A percentile compares a stretch with the other conserved stretches of the same genome.
Conservation (phyloP, 495 filamentous ascomycete species). For the Xylaria flabelliformis region DNA sequence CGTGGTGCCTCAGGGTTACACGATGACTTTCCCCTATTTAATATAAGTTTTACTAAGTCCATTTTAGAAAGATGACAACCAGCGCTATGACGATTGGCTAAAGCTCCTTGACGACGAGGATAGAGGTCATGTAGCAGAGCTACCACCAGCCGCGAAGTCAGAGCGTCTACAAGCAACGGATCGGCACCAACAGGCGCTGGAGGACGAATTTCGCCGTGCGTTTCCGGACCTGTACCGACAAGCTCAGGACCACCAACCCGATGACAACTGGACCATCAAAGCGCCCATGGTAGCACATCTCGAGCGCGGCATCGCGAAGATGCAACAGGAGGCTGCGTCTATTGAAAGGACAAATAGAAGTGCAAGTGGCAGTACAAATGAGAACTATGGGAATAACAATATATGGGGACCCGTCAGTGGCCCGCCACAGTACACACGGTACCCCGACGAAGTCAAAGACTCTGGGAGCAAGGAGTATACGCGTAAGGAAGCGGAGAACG, state of each 20-base stretch:
- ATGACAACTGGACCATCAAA: conserved; percentile 21
- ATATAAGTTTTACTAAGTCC: conserved; percentile 21
- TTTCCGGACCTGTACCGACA: conserved; percentile 43
- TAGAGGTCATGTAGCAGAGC: conserved; percentile 41
- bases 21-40: neutral
- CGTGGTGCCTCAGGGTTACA: neutral
- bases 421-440: conserved; percentile 24
- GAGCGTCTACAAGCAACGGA: conserved; percentile 46
- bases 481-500: neutral
- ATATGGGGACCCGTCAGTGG: conserved; percentile 23
- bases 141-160: conserved; percentile 46
- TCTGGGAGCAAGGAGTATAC: neutral
- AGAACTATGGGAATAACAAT: neutral
- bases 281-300: conserved; percentile 30
- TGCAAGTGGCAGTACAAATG: neutral
- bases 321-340: conserved; percentile 18
- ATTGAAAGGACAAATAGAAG: neutral
- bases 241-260: conserved; percentile 34
- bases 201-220: conserved; percentile 44
- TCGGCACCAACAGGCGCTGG: conserved; percentile 49
- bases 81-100: conserved; percentile 48
- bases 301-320: conserved; percentile 23
- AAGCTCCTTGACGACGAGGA: conserved; percentile 46
- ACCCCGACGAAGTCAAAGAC: conserved; percentile 8
- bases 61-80: conserved; percentile 44